phyloP scores from a whole-genome alignment of 495 filamentous ascomycete species.

The Penicillium paradoxum region DNA sequence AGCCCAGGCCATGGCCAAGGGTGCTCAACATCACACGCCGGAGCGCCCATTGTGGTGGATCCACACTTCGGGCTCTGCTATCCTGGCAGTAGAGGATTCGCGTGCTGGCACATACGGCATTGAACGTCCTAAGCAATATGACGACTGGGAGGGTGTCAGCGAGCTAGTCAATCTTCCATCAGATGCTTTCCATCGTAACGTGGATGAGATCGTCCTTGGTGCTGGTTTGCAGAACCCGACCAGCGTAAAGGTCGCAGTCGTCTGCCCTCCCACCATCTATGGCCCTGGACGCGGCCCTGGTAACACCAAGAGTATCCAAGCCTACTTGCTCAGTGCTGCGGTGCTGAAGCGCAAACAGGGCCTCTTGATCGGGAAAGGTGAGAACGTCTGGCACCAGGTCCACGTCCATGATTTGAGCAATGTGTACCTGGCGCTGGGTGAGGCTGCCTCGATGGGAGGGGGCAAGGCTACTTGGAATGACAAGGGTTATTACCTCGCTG shows the following conservation, averaged over 20 bases:
- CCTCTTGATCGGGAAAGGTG: conserved; percentile 58
- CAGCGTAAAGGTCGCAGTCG: conserved; percentile 61
- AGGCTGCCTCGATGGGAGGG: conserved; percentile 56
- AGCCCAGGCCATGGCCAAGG: conserved; percentile 46
- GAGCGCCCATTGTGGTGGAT: conserved; percentile 51
- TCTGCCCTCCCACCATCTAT: conserved; percentile 77
- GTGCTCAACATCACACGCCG: conserved; percentile 37
- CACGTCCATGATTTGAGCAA: conserved; percentile 68
- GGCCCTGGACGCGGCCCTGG: conserved; percentile 65
- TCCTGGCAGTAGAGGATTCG: conserved; percentile 51
- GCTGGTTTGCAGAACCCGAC: conserved; percentile 36
- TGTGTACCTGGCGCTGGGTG: conserved; percentile 60
- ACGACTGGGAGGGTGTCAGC: conserved; percentile 54
- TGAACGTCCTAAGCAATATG: conserved; percentile 49
- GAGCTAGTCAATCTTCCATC: conserved; percentile 55
- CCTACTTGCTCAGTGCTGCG: conserved; percentile 50
- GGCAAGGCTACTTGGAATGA: conserved; percentile 66
- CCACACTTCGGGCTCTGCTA: conserved; percentile 60
- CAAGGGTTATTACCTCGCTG: conserved; percentile 70
- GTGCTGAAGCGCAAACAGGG: conserved; percentile 60
- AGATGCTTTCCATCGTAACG: conserved; percentile 53
- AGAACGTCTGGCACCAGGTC: conserved; percentile 68
- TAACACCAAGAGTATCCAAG: conserved; percentile 64
- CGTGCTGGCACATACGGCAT: conserved; percentile 49
- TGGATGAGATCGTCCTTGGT: conserved; percentile 55